These are phyloP conservation scores for Mortierella alpina DNA, from an alignment of 192 early-diverging fungal species.

Conservation along the genomic window DNA sequence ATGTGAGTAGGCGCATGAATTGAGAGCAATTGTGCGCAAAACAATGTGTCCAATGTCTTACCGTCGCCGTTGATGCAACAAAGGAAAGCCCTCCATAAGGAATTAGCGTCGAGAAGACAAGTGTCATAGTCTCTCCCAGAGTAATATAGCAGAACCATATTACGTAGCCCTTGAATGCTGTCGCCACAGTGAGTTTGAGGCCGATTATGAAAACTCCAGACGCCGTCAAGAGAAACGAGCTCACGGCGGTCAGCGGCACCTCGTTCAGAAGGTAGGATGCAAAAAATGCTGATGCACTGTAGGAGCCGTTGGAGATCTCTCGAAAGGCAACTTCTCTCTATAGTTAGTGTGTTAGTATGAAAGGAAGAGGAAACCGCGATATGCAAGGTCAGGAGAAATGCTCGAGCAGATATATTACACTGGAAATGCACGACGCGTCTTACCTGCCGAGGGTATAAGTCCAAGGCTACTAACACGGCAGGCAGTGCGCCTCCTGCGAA, in stretches of 20 bases:
- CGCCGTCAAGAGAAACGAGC: neutral
- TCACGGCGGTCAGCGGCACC: conserved; percentile 5
- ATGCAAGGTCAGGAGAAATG: neutral
- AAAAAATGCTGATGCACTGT: conserved; percentile 13
- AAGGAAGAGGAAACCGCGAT: neutral
- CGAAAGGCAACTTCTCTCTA: conserved; percentile 21
- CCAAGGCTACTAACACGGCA: neutral
- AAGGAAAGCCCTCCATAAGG: too few species aligned
- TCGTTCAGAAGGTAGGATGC: conserved; percentile 19
- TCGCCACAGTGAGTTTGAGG: neutral
- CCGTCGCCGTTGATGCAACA: too few species aligned
- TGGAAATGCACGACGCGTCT: neutral
- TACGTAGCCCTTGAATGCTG: too few species aligned
- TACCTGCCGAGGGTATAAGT: neutral
- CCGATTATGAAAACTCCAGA: neutral
- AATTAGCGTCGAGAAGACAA: too few species aligned
- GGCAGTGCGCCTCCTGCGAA: too few species aligned
- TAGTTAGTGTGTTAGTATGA: neutral
- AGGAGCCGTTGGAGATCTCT: conserved; percentile 28
- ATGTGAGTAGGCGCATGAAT: too few species aligned
- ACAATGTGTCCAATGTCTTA: neutral
- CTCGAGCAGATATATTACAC: neutral
- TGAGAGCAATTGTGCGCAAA: neutral
- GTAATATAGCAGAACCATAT: too few species aligned
- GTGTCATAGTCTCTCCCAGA: too few species aligned